Percentiles rank a stretch among this genome's conserved stretches.
phyloP scores from a whole-genome alignment of 768 basidiomycete species.

The Tricholoma terreum region DNA sequence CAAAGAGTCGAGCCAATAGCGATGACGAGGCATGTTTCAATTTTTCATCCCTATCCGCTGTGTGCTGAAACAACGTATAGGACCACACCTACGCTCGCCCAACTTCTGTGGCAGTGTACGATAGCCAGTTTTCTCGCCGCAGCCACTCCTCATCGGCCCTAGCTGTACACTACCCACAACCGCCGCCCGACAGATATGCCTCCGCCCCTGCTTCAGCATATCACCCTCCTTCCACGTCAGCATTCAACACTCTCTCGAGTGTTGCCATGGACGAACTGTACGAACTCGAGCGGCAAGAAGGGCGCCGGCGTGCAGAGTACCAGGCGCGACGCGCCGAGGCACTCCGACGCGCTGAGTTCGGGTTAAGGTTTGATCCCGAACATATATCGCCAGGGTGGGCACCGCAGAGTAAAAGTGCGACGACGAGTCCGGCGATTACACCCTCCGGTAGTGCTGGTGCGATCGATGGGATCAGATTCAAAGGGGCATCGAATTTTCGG shows the following conservation, averaged over 20 bases:
- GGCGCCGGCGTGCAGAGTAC: constrained; percentile 81
- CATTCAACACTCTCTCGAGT: constrained; percentile 67
- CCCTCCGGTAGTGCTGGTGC: constrained; percentile 18
- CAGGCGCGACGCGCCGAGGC: constrained; percentile 73
- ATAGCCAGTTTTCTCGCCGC: constrained; percentile 37
- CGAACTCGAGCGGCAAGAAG: constrained; percentile 84
- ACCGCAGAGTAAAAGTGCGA: constrained; percentile 58
- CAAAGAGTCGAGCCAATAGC: constrained; percentile 72
- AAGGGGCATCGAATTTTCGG: constrained; percentile 37
- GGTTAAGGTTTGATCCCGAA: constrained; percentile 46
- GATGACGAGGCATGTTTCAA: constrained; percentile 72
- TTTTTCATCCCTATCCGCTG: constrained; percentile 8
- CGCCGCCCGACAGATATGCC: constrained; percentile 21
- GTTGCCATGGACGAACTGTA: constrained; percentile 88
- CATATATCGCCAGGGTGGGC: constrained; percentile 15
- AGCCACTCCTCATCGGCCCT: constrained; percentile 20
- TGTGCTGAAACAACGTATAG: constrained; percentile 24
- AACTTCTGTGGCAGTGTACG: constrained; percentile 47
- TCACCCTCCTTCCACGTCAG: constrained; percentile 29
- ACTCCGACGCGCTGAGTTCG: constrained; percentile 67
- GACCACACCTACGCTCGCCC: constrained; percentile 59
- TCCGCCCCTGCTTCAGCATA: constrained; percentile 15
- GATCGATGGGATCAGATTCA: constrained; percentile 36
- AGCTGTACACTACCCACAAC: constrained; percentile 21
- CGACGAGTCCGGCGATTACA: constrained; percentile 60